Conservation (phyloP, 2,329 filamentous ascomycete genomes). For the Fusarium sp. region DNA sequence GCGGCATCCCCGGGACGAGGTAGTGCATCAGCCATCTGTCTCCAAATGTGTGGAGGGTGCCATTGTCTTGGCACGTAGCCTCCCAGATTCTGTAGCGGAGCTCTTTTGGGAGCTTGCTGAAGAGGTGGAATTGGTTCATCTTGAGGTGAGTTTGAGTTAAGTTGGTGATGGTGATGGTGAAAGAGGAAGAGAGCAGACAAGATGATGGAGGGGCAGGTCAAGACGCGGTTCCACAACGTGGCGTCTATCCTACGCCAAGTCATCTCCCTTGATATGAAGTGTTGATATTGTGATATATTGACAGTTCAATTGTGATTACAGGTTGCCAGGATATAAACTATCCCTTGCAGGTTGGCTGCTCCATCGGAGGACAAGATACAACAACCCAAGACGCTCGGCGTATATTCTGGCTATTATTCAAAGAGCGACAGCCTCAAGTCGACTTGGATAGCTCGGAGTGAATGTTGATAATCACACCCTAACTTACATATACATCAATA, state of each 20-base stretch:
- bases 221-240: not conserved
- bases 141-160: not conserved
- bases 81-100: constrained; percentile 43
- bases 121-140: constrained; percentile 35
- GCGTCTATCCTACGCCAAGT: not conserved
- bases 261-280: not conserved
- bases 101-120: constrained; percentile 40
- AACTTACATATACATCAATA: not conserved
- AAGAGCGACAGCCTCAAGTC: not conserved
- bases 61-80: constrained; percentile 14
- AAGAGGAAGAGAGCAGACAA: not conserved
- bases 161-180: not conserved
- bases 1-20: not conserved
- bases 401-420: not conserved
- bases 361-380: not conserved
- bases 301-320: not conserved
- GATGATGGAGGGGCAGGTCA: not conserved
- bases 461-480: not conserved
- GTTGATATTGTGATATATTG: not conserved
- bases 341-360: not conserved
- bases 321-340: not conserved
- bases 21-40: constrained; percentile 26
- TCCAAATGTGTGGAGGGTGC: constrained; percentile 33
- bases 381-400: not conserved
- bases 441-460: not conserved